A percentile compares a stretch with the other conserved stretches of the same genome.
Evolutionary conservation across 352 stramenopile species (phyloP).

Genomic region (Peronosclerospora sorghi): DNA sequence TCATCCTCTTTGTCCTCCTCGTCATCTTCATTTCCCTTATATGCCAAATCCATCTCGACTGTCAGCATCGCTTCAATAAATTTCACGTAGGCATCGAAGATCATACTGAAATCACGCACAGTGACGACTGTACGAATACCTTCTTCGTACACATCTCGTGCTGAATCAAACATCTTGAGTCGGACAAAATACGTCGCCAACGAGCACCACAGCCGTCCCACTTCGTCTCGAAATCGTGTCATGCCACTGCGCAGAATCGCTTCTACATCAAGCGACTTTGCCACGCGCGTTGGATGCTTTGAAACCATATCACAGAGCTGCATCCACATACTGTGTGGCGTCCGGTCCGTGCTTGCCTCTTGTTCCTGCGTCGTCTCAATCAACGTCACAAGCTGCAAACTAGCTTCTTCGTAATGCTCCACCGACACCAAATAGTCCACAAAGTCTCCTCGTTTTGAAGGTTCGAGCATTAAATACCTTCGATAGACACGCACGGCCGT

Average conservation of each 20-base stretch:
- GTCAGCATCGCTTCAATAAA: conserved; percentile 97
- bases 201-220: conserved; percentile 95
- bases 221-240: conserved; percentile 90
- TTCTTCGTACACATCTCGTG: conserved; percentile 94
- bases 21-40: conserved; percentile 27
- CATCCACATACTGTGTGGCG: conserved; percentile 95
- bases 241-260: conserved; percentile 92
- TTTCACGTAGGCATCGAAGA: conserved; percentile 98
- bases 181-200: conserved; percentile 97
- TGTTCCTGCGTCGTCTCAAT: conserved; percentile 53
- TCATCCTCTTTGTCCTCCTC: conserved; percentile 61
- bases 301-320: conserved; percentile 93
- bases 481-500: conserved; percentile 82
- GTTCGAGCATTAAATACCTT: conserved; percentile 81
- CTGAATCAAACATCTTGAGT: conserved; percentile 93
- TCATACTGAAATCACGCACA: conserved; percentile 95
- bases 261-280: conserved; percentile 88
- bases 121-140: conserved; percentile 62
- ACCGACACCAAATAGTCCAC: conserved; percentile 69
- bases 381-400: conserved; percentile 67
- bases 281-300: conserved; percentile 88
- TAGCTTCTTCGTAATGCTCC: conserved; percentile 72
- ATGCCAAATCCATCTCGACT: conserved; percentile 88
- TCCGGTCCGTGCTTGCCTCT: conserved; percentile 30
- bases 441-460: conserved; percentile 55